Evolutionary conservation across 139 green algal genomes (phyloP).

Genomic region (Mesotaenium endlicherianum): DNA sequence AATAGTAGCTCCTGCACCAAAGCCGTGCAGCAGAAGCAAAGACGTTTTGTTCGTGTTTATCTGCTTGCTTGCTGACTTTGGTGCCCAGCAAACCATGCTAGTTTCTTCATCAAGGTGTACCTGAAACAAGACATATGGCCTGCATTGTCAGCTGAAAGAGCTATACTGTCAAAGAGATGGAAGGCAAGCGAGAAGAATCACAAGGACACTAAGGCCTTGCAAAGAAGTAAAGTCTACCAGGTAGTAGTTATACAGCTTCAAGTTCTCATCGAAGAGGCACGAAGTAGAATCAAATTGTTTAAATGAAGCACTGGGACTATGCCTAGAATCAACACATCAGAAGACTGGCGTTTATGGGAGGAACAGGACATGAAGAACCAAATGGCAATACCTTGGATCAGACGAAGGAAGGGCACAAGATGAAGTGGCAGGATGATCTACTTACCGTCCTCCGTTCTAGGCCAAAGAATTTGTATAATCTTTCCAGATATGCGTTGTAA

Average conservation of each 20-base stretch:
- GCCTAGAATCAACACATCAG: no score
- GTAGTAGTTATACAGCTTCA: no score
- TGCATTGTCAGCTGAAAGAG: not conserved
- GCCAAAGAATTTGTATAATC: not conserved
- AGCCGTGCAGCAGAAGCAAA: not conserved
- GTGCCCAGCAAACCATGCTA: not conserved
- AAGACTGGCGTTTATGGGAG: not conserved
- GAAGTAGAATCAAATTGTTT: no score
- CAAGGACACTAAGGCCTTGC: no score
- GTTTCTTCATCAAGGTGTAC: not conserved
- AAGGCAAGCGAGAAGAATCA: no score
- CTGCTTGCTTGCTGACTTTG: constrained; percentile 2
- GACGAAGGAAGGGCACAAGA: not conserved
- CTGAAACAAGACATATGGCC: not conserved
- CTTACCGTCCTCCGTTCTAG: not conserved
- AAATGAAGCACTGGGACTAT: no score
- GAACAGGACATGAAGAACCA: not conserved
- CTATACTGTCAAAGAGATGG: no score
- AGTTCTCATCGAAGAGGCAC: no score
- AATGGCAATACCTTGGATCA: not conserved
- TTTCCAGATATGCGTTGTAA: not conserved
- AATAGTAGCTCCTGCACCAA: not conserved
- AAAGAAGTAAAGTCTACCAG: no score
- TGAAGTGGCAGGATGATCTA: not conserved
- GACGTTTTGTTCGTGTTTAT: not conserved